Evolutionary conservation across 208 protist species (phyloP).

Genomic region (Jaenimonas drosophilae): DNA sequence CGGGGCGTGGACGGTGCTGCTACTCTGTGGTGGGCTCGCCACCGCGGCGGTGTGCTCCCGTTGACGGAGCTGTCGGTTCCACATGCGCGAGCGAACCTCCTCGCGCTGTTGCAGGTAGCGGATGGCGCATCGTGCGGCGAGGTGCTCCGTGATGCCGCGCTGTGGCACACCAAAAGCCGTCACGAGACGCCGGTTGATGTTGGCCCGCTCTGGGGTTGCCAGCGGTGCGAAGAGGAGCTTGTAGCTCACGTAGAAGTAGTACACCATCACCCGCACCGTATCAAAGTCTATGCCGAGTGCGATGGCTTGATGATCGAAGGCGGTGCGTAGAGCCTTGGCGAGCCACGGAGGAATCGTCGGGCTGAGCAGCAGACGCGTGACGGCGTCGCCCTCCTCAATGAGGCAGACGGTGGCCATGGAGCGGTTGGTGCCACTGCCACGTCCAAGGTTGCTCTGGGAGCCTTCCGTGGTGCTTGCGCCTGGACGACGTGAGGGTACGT

Average conservation of each 20-base stretch:
- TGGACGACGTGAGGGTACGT: neutral
- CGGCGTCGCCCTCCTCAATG: slow-evolving; percentile 8
- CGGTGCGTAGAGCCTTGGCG: slow-evolving; percentile 8
- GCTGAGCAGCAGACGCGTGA: slow-evolving; percentile 10
- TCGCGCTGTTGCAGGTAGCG: slow-evolving; percentile 22
- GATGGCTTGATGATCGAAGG: slow-evolving; percentile 15
- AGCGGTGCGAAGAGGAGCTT: slow-evolving; percentile 18
- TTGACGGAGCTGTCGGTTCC: slow-evolving; percentile 18
- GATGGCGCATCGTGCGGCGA: slow-evolving; percentile 21
- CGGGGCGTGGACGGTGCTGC: too few relatives aligned
- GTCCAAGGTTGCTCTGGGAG: neutral
- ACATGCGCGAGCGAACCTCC: slow-evolving; percentile 4
- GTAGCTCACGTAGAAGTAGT: slow-evolving; percentile 17
- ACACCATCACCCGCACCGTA: slow-evolving; percentile 15
- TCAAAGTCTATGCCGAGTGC: slow-evolving; percentile 15
- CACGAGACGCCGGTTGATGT: slow-evolving; percentile 18
- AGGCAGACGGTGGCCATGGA: neutral
- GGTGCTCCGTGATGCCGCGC: slow-evolving; percentile 12
- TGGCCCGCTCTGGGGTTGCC: slow-evolving; percentile 14
- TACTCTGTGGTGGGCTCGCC: too few relatives aligned
- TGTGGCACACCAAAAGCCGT: slow-evolving; percentile 23
- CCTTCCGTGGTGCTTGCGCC: neutral
- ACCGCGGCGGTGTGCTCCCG: too few relatives aligned
- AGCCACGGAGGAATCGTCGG: slow-evolving; percentile 7
- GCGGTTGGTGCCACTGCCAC: neutral